Evolutionary conservation across 1,139 yeast genomes (phyloP), one percentile per base, ranked within the genome.

Genomic region (Spencermartinsiella ligniputridi): DNA sequence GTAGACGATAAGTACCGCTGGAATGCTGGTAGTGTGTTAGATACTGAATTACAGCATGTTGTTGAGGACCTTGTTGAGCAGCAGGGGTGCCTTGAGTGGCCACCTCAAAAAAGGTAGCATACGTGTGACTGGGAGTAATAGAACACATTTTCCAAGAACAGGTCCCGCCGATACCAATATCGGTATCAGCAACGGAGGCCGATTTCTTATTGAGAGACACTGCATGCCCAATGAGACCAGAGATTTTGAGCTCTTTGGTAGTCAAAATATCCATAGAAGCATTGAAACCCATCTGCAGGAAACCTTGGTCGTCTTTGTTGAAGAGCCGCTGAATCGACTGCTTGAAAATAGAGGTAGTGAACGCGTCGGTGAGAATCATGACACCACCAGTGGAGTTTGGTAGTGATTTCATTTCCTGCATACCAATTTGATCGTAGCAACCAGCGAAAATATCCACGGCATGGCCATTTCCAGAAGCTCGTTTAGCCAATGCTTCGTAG

Each of bases 341-440:
- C 67, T 90, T 89, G 75, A 92, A 92, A 57, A 92, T 92, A 3
- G 97, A 84, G 5, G 98, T 92, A 36, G 96, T 89, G 71, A 94
- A 94, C 5, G 97, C 94, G 72, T 92, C 99, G 1, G 96, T 77
- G 57, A 92, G 78, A 45, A 92, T 79, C 61, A 94, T 73, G 29
- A 86, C 85, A 68, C 99, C 99, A 57, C 98, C 98, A 22, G 97
- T 92, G 57, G 79, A 74, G 69, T 88, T 87, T 49, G 95, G 78
- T 58, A 94, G 72, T 49, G 85, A 76, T 68, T 88, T 87, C 97
- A 92, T 92, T 71, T 92, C 99, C 57, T 85, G 83, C 78, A 92
- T 83, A 64, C 99, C 99, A 53, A 90, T 86, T 73, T 92, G 98
- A 69, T 92, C 99, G 64, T 89, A 90, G 69, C 97, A 89, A 49